A percentile compares a stretch with the other conserved stretches of the same genome.
phyloP scores from a whole-genome alignment of 2,329 filamentous ascomycete species.

The Trichoderma harzianum region DNA sequence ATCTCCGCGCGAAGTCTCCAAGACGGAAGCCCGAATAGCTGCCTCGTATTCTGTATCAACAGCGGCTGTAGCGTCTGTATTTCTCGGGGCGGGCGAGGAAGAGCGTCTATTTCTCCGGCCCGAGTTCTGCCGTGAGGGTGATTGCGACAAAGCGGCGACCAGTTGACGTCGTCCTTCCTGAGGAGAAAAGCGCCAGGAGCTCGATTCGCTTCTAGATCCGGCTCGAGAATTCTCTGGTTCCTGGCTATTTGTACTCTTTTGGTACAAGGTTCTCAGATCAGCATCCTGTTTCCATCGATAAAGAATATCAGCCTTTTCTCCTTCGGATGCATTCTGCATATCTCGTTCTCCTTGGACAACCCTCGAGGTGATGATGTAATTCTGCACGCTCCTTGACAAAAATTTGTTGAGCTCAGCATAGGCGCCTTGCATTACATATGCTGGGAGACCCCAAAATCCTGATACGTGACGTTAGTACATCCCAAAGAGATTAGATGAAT shows the following conservation, averaged over 20 bases:
- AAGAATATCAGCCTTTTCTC: slow-evolving; percentile 64
- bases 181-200: not conserved
- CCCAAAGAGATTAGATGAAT: not conserved
- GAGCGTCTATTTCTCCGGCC: slow-evolving; percentile 17
- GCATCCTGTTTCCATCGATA: slow-evolving; percentile 58
- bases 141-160: slow-evolving; percentile 42
- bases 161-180: slow-evolving; percentile 44
- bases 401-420: slow-evolving; percentile 72
- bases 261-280: slow-evolving; percentile 59
- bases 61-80: not conserved
- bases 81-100: slow-evolving; percentile 14
- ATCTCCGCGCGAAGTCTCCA: slow-evolving; percentile 67
- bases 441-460: slow-evolving; percentile 69
- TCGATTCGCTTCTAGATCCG: slow-evolving; percentile 1
- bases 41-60: slow-evolving; percentile 64
- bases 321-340: slow-evolving; percentile 47
- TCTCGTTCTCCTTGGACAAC: slow-evolving; percentile 73
- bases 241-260: slow-evolving; percentile 47
- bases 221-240: slow-evolving; percentile 34
- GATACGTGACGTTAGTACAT: not conserved
- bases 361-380: slow-evolving; percentile 75
- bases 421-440: slow-evolving; percentile 78
- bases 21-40: slow-evolving; percentile 67
- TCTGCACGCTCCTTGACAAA: slow-evolving; percentile 68
- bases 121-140: slow-evolving; percentile 22